Conservation (phyloP, 495 filamentous ascomycete genomes). For the Lepraria neglecta region DNA sequence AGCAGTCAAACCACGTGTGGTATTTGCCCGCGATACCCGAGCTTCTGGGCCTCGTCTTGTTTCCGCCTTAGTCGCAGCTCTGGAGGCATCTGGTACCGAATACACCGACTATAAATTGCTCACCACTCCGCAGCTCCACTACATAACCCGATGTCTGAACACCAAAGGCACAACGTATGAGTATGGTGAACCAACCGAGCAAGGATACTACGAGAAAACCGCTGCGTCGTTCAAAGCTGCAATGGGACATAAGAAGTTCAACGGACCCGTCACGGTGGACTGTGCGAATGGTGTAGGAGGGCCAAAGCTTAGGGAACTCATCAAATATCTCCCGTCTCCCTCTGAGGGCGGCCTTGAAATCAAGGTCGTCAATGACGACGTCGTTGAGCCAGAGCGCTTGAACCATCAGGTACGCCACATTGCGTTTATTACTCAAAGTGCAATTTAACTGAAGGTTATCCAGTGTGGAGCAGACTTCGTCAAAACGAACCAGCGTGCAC, state of each 20-base stretch:
- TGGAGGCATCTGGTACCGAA: conserved; percentile 66
- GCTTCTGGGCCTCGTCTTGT: conserved; percentile 83
- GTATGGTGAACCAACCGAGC: conserved; percentile 83
- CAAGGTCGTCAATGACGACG: conserved; percentile 84
- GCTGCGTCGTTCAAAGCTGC: conserved; percentile 71
- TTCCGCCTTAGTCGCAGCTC: conserved; percentile 64
- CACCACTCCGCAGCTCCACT: conserved; percentile 95
- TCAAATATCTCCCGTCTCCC: conserved; percentile 69
- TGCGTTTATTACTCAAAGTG: not conserved
- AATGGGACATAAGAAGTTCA: conserved; percentile 64
- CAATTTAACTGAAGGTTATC: conserved; percentile 21
- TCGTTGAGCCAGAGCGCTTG: conserved; percentile 77
- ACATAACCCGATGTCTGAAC: conserved; percentile 90
- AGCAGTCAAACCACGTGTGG: conserved; percentile 63
- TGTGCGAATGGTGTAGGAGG: conserved; percentile 97
- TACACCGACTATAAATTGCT: conserved; percentile 76
- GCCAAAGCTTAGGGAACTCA: conserved; percentile 78
- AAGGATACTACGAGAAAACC: conserved; percentile 92
- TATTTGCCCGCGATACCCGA: conserved; percentile 88
- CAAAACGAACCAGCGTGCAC: conserved; percentile 90
- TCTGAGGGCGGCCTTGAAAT: conserved; percentile 64
- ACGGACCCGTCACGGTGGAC: conserved; percentile 74
- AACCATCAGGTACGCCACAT: conserved; percentile 63
- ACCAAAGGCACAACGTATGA: conserved; percentile 72
- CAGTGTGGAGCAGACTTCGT: conserved; percentile 96